Conservation (phyloP, 371 early-diverging fungal species). For the Mortierella sp. region DNA sequence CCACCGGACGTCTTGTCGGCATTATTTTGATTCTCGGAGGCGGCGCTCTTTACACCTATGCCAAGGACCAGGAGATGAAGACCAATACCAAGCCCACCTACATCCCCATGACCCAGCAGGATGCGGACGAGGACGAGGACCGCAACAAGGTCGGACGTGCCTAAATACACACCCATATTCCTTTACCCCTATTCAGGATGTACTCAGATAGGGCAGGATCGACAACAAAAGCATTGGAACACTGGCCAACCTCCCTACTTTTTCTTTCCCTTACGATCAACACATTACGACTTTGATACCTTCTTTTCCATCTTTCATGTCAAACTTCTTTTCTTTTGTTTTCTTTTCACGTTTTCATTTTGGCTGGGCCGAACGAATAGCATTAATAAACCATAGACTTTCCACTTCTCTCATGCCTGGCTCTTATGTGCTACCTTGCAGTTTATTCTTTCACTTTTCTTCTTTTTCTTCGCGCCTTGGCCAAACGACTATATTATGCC, state of each 20-base stretch:
- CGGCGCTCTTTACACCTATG: constrained; percentile 61
- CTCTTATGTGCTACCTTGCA: neutral
- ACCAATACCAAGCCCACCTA: constrained; percentile 46
- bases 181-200: neutral
- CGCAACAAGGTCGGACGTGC: constrained; percentile 16
- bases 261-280: neutral
- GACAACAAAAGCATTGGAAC: constrained; percentile 8
- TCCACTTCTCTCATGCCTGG: neutral
- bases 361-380: constrained; percentile 10
- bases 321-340: neutral
- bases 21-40: constrained; percentile 62
- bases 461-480: no score
- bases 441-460: neutral
- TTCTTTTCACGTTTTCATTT: constrained; percentile 5
- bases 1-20: constrained; percentile 57
- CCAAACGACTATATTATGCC: no score
- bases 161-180: neutral
- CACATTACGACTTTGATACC: constrained; percentile 12
- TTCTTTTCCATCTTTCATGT: neutral
- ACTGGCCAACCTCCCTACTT: neutral
- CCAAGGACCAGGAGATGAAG: constrained; percentile 56
- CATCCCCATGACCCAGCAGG: constrained; percentile 58
- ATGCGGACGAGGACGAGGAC: constrained; percentile 34
- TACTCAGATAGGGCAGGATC: neutral
- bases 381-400: constrained; percentile 10